Evolutionary conservation across 1,139 yeast species (phyloP).

Genomic region (Candida albicans): DNA sequence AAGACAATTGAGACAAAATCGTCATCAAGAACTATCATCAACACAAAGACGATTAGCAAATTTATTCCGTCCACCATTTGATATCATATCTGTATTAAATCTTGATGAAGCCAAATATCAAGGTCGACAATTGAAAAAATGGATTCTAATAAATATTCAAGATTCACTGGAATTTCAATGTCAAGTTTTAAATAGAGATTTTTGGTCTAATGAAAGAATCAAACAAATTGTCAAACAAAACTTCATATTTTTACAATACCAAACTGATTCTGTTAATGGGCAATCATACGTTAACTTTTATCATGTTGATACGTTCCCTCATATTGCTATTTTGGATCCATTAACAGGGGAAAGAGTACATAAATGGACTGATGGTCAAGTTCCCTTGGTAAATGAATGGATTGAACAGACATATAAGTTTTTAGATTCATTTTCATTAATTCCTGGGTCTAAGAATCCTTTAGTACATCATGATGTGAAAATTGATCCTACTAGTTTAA

Average conservation of each 20-base stretch:
- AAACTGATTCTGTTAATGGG: slow-evolving; percentile 74
- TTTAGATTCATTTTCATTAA: slow-evolving; percentile 62
- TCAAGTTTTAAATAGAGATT: slow-evolving; percentile 87
- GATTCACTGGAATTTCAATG: slow-evolving; percentile 82
- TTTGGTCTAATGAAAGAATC: slow-evolving; percentile 77
- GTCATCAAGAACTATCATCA: slow-evolving; percentile 45
- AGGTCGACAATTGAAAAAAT: slow-evolving; percentile 66
- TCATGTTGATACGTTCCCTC: slow-evolving; percentile 69
- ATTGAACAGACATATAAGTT: slow-evolving; percentile 59
- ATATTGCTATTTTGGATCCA: slow-evolving; percentile 90
- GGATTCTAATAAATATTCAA: slow-evolving; percentile 89
- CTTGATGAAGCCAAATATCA: slow-evolving; percentile 69
- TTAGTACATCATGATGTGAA: slow-evolving; percentile 53
- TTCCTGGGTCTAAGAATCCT: slow-evolving; percentile 69
- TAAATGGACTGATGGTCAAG: slow-evolving; percentile 62
- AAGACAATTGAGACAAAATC: slow-evolving; percentile 26
- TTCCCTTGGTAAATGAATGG: slow-evolving; percentile 61
- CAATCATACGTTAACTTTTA: slow-evolving; percentile 69
- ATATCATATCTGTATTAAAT: slow-evolving; percentile 65
- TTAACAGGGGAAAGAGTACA: slow-evolving; percentile 88
- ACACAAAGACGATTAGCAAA: slow-evolving; percentile 75
- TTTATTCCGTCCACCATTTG: slow-evolving; percentile 92
- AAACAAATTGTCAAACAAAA: slow-evolving; percentile 63
- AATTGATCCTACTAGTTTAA: slow-evolving; percentile 59
- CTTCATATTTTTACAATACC: slow-evolving; percentile 82